Evolutionary conservation across 306 rosid species (phyloP), one percentile per base, ranked within the genome.

Genomic region (Quercus engelmannii): DNA sequence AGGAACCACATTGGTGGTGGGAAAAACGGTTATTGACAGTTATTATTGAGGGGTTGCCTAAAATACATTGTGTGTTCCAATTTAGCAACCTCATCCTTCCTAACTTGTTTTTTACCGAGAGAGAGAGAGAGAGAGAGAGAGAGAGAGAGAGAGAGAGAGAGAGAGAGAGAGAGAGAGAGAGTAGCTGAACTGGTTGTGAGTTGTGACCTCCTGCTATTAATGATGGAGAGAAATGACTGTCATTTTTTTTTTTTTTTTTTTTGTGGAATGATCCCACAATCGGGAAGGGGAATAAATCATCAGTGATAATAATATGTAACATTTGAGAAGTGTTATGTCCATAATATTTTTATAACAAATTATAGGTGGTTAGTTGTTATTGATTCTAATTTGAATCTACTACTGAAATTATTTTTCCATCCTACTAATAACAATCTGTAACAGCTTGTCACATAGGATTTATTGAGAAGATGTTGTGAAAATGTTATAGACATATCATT

Each of bases 11-110:
- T 74, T 67, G 54, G 76, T 55, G 83, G 82, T 51, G 77, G 88
- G 73, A 46, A 79, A 84, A 79, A 20, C 71, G 63, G 84, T 78
- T 83, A 81, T 69, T 76, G 75, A 76, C 83, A 55, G 87, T 85
- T 79, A 74, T 4, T 71, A 71, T 41, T 79, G 83, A 75, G 69
- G 23, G 85, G 85, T 49, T 10, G 54, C 54, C 55, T 68, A 33
- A 61, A 54, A 75, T 11, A 18, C 17, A 13, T 55, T 58, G 58
- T 43, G 38, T 83, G 41, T 69, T 30, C 59, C 58, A 68, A 55
- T 55, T 33, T 58, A 49, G 26, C 35, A 4, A 6, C 0, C 10
- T 67, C 49, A 12, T 49, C 5, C 3, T 13, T 13, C 54, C 15
- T 49, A 10, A 2, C 54, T 13, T 49, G 14, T 12, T 49, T 13